A percentile compares a stretch with the other conserved stretches of the same genome.
These are phyloP conservation scores for Sugiyamaella marilandica DNA, from an alignment of 805 yeast genomes.

Conservation along the genomic window DNA sequence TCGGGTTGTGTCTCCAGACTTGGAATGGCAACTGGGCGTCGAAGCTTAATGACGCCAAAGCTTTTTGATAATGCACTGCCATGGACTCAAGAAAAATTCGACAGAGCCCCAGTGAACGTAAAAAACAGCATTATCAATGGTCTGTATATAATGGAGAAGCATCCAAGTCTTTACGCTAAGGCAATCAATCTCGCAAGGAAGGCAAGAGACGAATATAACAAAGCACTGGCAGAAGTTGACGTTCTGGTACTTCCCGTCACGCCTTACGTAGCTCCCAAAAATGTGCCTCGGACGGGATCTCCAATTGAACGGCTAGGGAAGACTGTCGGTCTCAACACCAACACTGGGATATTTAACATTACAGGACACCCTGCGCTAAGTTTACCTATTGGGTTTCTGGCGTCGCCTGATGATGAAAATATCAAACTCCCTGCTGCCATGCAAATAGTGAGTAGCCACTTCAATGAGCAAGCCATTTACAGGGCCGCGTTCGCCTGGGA, in stretches of 20 bases:
- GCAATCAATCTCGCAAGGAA: slow-evolving; percentile 33
- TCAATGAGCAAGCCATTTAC: slow-evolving; percentile 32
- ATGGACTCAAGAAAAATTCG: slow-evolving; percentile 9
- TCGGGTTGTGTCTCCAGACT: slow-evolving; percentile 12
- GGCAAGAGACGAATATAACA: slow-evolving; percentile 32
- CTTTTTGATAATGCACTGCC: slow-evolving; percentile 6
- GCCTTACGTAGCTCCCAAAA: slow-evolving; percentile 11
- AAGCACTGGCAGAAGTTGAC: slow-evolving; percentile 31
- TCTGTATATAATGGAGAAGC: slow-evolving; percentile 30
- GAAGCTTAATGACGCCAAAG: slow-evolving; percentile 7
- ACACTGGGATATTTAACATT: slow-evolving; percentile 36
- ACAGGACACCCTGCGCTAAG: slow-evolving; percentile 39
- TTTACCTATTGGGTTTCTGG: slow-evolving; percentile 34
- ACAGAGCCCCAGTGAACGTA: slow-evolving; percentile 11
- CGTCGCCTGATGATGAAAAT: slow-evolving; percentile 31
- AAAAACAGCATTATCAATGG: slow-evolving; percentile 27
- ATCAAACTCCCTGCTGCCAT: slow-evolving; percentile 36
- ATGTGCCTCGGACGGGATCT: slow-evolving; percentile 9
- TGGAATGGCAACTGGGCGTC: slow-evolving; percentile 15
- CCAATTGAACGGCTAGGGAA: slow-evolving; percentile 10
- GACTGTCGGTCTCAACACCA: slow-evolving; percentile 32
- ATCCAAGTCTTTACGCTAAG: slow-evolving; percentile 35
- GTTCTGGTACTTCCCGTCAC: slow-evolving; percentile 33
- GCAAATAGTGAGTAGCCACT: slow-evolving; percentile 35
- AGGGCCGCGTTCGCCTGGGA: slow-evolving; percentile 39